Conservation (phyloP, 2,329 filamentous ascomycete genomes). For the Fonsecaea pugnacius region DNA sequence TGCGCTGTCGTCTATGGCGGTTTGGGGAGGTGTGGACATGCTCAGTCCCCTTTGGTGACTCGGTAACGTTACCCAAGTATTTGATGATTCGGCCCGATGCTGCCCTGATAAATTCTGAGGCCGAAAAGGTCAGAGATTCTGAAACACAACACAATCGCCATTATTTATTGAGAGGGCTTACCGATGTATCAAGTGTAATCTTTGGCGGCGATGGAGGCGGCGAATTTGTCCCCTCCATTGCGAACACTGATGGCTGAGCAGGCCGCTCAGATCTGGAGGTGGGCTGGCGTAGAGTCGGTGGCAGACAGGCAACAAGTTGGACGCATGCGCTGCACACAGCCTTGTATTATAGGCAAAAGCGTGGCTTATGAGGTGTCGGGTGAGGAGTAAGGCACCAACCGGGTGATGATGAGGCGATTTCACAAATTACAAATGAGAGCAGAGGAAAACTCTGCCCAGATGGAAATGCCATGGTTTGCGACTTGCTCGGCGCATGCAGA, state of each 20-base stretch:
- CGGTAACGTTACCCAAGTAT: conserved; percentile 16
- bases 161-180: conserved; percentile 20
- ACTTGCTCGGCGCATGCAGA: not conserved
- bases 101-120: conserved; percentile 29
- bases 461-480: conserved; percentile 1
- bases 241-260: conserved; percentile 15
- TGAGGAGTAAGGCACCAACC: not conserved
- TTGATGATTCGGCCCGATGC: conserved; percentile 19
- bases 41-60: conserved; percentile 28
- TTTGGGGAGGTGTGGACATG: conserved; percentile 36
- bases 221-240: conserved; percentile 29
- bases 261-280: not conserved
- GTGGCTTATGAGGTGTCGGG: not conserved
- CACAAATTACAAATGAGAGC: conserved; percentile 1
- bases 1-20: conserved; percentile 32
- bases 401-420: not conserved
- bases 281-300: not conserved
- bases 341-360: not conserved
- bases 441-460: conserved; percentile 11
- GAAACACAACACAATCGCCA: conserved; percentile 16
- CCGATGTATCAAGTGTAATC: conserved; percentile 37
- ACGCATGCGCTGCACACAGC: conserved; percentile 3
- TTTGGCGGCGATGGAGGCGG: conserved; percentile 24
- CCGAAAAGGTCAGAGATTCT: conserved; percentile 14
- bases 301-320: conserved; percentile 1